Conservation (phyloP, 2,329 filamentous ascomycete species). For the Botryotinia narcissicola region DNA sequence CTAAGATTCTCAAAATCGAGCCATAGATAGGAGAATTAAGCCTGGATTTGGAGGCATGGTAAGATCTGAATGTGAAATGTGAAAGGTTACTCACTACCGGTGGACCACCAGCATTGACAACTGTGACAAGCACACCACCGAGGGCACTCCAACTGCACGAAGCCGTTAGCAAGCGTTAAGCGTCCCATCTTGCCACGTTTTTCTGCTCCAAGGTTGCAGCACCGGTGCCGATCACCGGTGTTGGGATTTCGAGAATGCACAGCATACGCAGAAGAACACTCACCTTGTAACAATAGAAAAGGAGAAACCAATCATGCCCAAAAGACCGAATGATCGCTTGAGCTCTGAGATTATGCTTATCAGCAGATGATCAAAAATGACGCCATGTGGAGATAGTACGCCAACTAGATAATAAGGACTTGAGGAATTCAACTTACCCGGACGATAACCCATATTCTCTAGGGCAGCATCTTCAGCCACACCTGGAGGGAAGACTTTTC, state of each 20-base stretch:
- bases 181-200: slow-evolving; percentile 23
- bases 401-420: background rate
- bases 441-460: slow-evolving; percentile 32
- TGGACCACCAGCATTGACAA: slow-evolving; percentile 53
- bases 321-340: slow-evolving; percentile 53
- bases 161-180: slow-evolving; percentile 25
- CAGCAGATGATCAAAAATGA: slow-evolving; percentile 10
- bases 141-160: slow-evolving; percentile 52
- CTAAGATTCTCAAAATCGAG: slow-evolving; percentile 6
- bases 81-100: slow-evolving; percentile 42
- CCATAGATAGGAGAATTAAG: slow-evolving; percentile 20
- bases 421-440: slow-evolving; percentile 23
- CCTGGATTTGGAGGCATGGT: background rate
- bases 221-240: slow-evolving; percentile 17
- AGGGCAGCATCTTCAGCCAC: slow-evolving; percentile 28
- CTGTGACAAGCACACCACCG: slow-evolving; percentile 54
- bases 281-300: slow-evolving; percentile 56
- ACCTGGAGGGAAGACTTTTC: slow-evolving; percentile 23
- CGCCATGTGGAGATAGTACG: slow-evolving; percentile 1
- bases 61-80: slow-evolving; percentile 11
- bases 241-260: slow-evolving; percentile 15
- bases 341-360: slow-evolving; percentile 44
- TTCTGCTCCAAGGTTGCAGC: slow-evolving; percentile 14
- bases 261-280: slow-evolving; percentile 29
- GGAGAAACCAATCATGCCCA: slow-evolving; percentile 59